phyloP scores from a whole-genome alignment of 2,329 filamentous ascomycete genomes.

The Orbilia javanica region DNA sequence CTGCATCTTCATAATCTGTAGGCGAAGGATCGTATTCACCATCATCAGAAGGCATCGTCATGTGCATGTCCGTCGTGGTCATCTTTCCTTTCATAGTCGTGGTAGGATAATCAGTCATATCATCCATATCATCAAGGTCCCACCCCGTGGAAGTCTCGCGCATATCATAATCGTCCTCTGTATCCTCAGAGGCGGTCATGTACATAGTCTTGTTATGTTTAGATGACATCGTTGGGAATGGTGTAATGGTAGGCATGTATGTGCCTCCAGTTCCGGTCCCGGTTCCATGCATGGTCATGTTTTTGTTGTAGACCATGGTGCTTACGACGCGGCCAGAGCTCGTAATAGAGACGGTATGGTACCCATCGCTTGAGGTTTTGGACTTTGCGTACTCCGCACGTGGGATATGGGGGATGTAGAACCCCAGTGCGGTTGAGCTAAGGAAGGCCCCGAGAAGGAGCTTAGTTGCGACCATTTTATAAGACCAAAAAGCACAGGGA shows the following conservation, averaged over 20 bases:
- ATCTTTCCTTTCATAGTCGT: not conserved
- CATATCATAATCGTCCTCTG: not conserved
- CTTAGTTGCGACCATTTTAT: not conserved
- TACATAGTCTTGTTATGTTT: not conserved
- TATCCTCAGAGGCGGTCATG: not conserved
- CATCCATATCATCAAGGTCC: not conserved
- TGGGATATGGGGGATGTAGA: not conserved
- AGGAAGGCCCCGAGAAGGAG: not conserved
- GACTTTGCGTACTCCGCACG: not conserved
- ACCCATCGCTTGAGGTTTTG: not conserved
- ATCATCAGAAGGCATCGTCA: not conserved
- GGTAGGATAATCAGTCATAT: not conserved
- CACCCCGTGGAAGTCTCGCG: not conserved
- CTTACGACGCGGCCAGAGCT: not conserved
- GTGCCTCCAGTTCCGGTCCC: slow-evolving; percentile 27
- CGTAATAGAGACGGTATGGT: slow-evolving; percentile 6
- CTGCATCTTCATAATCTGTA: not conserved
- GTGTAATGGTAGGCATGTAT: not conserved
- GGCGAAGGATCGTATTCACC: not conserved
- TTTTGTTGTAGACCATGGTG: slow-evolving; percentile 12
- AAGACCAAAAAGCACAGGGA: too few relatives aligned
- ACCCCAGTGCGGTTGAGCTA: not conserved
- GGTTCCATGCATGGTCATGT: slow-evolving; percentile 16
- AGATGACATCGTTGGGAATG: not conserved
- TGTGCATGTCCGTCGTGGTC: not conserved